Evolutionary conservation across 208 protist species (phyloP), one percentile per base, ranked within the genome.

Genomic region (Leishmania aethiopica): DNA sequence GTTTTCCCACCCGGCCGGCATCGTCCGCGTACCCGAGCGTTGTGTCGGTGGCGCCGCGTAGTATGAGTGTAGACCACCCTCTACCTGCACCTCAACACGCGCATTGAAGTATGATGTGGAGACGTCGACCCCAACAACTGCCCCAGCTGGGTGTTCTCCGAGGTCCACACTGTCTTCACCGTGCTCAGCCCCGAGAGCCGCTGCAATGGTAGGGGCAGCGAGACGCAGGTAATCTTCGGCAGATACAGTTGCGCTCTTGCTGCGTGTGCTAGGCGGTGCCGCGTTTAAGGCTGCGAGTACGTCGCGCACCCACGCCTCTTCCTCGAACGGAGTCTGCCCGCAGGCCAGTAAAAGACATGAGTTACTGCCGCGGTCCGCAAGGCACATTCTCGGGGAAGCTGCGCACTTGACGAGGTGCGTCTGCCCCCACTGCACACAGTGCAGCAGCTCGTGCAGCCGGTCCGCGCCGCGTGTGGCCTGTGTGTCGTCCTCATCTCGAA

Each of bases 391-490:
- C 35, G 47, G 74, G 78, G 83, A 42, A 11, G 37, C 28, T 74
- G 55, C 25, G 62, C 81, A 8, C 35, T 79, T 45, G 42, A 80
- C 32, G 35, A 49, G 67, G 28, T 80, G n/a, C 55, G 37, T 80
- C 49, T 62, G 62, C 13, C 60, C 75, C 89, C 88, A 95, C 28
- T 77, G 76, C n/a, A 86, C 73, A 49, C 77, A 83, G 67, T 95
- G 92, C 3, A 95, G 82, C 17, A 88, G 74, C 80, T 95, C 92
- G 5, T 78, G 77, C 51, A 95, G 85, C 42, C 89, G 89, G 47
- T 91, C 84, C n/a, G 82, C 77, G n/a, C 82, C 87, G 13, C 60
- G 73, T 17, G 88, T 83, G 13, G 82, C 88, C 40, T 77, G 62
- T 35, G 76, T 83, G 77, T 87, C 77, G 22, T 80, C 62, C 17